phyloP scores from a whole-genome alignment of 2,329 filamentous ascomycete genomes.

The Clarireedia paspali region DNA sequence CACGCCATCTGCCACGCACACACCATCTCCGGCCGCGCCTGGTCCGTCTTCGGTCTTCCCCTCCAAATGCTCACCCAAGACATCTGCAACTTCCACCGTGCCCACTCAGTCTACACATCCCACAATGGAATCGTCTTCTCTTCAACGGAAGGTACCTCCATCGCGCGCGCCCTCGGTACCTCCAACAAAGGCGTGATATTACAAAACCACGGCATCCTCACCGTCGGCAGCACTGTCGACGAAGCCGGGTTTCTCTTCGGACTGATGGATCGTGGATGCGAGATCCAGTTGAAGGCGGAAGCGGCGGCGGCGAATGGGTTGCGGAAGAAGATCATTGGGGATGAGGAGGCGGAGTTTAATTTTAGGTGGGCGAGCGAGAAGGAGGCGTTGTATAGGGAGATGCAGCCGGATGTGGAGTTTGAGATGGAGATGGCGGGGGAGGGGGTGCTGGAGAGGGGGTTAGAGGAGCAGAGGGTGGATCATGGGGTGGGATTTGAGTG shows the following conservation, averaged over 20 bases:
- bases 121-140: conserved; percentile 58
- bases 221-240: conserved; percentile 64
- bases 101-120: conserved; percentile 56
- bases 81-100: conserved; percentile 56
- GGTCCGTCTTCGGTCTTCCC: conserved; percentile 48
- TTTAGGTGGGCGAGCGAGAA: conserved; percentile 42
- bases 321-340: conserved; percentile 45
- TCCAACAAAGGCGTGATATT: conserved; percentile 54
- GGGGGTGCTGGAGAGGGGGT: conserved; percentile 26
- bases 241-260: conserved; percentile 66
- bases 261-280: conserved; percentile 60
- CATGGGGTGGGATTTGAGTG: conserved; percentile 14
- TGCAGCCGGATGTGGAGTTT: conserved; percentile 39
- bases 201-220: conserved; percentile 65
- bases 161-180: conserved; percentile 54
- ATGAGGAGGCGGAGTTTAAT: conserved; percentile 47
- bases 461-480: conserved; percentile 26
- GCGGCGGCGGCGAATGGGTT: conserved; percentile 52
- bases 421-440: conserved; percentile 36
- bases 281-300: conserved; percentile 60
- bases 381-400: conserved; percentile 38
- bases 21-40: conserved; percentile 48
- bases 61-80: conserved; percentile 68
- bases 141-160: conserved; percentile 54
- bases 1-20: conserved; percentile 64